Evolutionary conservation across 2,329 filamentous ascomycete genomes (phyloP).

Genomic region (Coniella lustricola): DNA sequence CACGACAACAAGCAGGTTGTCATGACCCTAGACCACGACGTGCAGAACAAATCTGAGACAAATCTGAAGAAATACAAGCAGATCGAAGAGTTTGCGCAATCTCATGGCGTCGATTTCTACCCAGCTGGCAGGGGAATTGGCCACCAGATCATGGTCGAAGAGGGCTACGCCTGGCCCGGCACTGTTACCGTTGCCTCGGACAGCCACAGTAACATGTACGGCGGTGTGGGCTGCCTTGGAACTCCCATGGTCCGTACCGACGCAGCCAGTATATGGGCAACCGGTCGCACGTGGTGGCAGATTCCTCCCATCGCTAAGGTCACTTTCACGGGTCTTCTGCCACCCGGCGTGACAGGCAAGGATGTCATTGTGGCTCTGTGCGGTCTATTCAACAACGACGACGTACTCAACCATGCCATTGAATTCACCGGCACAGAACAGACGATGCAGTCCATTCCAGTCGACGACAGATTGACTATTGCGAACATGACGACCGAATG

Average conservation of each 20-base stretch:
- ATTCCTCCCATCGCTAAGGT: slow-evolving; percentile 78
- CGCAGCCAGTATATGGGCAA: slow-evolving; percentile 79
- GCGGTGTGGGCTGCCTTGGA: slow-evolving; percentile 68
- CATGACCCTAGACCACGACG: slow-evolving; percentile 80
- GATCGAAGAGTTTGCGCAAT: slow-evolving; percentile 74
- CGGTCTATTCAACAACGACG: slow-evolving; percentile 76
- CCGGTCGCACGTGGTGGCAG: slow-evolving; percentile 79
- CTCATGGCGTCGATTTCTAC: slow-evolving; percentile 72
- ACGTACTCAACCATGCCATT: slow-evolving; percentile 85
- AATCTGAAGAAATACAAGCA: slow-evolving; percentile 78
- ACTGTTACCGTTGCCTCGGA: slow-evolving; percentile 76
- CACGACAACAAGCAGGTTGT: slow-evolving; percentile 68
- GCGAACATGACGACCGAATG: slow-evolving; percentile 79
- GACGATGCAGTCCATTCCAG: slow-evolving; percentile 63
- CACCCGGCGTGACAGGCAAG: slow-evolving; percentile 79
- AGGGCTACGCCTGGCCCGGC: slow-evolving; percentile 75
- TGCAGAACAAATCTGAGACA: slow-evolving; percentile 71
- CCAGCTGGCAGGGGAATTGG: slow-evolving; percentile 75
- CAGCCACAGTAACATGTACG: slow-evolving; percentile 76
- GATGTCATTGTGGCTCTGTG: slow-evolving; percentile 90
- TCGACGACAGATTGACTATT: slow-evolving; percentile 70
- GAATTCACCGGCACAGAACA: slow-evolving; percentile 79
- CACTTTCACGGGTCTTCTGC: slow-evolving; percentile 67
- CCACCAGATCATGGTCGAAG: slow-evolving; percentile 81
- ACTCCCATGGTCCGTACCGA: slow-evolving; percentile 83